Evolutionary conservation across 768 basidiomycete species (phyloP), one percentile per base, ranked within the genome.

Genomic region (Termitomyces bulborhizus): DNA sequence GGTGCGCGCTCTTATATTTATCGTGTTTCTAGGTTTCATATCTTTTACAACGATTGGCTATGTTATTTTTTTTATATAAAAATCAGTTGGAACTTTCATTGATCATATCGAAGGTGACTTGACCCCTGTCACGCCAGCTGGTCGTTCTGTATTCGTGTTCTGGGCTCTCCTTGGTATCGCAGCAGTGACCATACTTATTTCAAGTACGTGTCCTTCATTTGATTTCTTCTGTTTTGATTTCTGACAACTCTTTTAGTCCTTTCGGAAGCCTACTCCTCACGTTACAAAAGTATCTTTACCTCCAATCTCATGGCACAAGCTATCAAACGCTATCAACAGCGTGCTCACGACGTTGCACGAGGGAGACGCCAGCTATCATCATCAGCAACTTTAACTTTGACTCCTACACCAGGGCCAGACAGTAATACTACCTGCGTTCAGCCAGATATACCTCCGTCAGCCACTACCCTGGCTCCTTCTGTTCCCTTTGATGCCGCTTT

Each of bases 131-230:
- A 83, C 86, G 0, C 80, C 85, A 11, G 81, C 85, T 3, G 90
- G 90, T 11, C 81, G 88, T 24, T 81, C 86, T 13, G 76, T 92
- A 34, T 92, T 92, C 65, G 77, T 90, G 40, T 80, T 82, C 3
- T 91, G 90, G 90, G 86, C 89, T 0, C 67, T 92, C 36, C 68
- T 90, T 6, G 90, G 88, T 15, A 84, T 90, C 13, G 87, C 76
- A 1, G 82, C 86, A 1, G 81, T 91, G 82, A 88, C 90, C 0
- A 81, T 88, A 27, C 72, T 90, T 13, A 76, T 90, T 56, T 85
- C 88, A 6, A 79, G 88, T 87, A 42, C 7, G 79, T 68, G 21
- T 8, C 6, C 27, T 36, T 46, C 39, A 21, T 34, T 32, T n/a
- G n/a, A 2, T 50, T 21, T 26, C 7, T 34, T 37, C 29, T 29